Evolutionary conservation across 2,329 filamentous ascomycete genomes (phyloP).

Genomic region (Stemphylium lycopersici): DNA sequence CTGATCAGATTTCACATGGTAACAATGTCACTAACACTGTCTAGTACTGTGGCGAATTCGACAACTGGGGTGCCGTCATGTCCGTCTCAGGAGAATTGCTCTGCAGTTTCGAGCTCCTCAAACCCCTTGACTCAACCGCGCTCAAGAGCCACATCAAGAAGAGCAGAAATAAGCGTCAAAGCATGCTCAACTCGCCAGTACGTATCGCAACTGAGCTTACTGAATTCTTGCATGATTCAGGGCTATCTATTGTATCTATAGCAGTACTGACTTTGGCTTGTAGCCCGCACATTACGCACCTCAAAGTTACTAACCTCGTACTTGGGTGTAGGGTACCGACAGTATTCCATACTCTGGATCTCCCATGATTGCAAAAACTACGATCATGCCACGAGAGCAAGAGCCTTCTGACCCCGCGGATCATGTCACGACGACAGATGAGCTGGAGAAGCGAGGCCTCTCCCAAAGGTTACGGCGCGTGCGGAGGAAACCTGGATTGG

Average conservation of each 20-base stretch:
- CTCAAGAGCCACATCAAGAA: constrained; percentile 99
- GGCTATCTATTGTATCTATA: constrained; percentile 35
- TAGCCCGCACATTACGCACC: constrained; percentile 59
- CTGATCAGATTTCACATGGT: neutral
- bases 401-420: constrained; percentile 15
- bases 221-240: constrained; percentile 20
- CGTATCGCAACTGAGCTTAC: constrained; percentile 52
- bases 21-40: constrained; percentile 20
- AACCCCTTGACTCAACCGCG: constrained; percentile 93
- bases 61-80: constrained; percentile 99
- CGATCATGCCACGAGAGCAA: constrained; percentile 11
- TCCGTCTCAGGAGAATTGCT: constrained; percentile 91
- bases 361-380: constrained; percentile 20
- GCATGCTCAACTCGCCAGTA: constrained; percentile 95
- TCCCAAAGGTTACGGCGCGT: constrained; percentile 22
- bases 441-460: constrained; percentile 20
- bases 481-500: constrained; percentile 21
- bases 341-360: constrained; percentile 16
- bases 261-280: constrained; percentile 38
- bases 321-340: constrained; percentile 29
- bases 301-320: constrained; percentile 55
- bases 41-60: constrained; percentile 97
- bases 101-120: constrained; percentile 96
- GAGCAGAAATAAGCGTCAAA: constrained; percentile 90
- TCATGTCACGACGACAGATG: constrained; percentile 13